These are phyloP conservation scores for Sporothrix brunneoviolacea DNA, from an alignment of 2,329 filamentous ascomycete species.

Conservation along the genomic window DNA sequence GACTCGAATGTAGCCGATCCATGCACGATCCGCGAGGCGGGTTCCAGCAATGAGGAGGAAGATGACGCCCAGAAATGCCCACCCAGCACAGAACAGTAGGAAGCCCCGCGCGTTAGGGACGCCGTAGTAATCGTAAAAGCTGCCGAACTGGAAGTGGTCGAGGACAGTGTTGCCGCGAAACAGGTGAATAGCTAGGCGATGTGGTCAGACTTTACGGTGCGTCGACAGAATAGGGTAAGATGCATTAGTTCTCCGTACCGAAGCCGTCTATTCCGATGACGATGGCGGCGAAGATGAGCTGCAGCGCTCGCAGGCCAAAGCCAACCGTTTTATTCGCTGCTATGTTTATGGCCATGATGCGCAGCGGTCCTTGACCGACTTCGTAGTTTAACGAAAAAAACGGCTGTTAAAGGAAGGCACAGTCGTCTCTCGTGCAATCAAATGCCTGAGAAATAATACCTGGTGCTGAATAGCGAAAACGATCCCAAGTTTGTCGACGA, in stretches of 20 bases:
- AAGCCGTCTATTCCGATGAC: not conserved
- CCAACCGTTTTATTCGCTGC: not conserved
- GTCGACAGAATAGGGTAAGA: not conserved
- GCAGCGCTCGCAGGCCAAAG: not conserved
- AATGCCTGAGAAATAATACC: too few relatives aligned
- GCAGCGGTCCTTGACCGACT: too few relatives aligned
- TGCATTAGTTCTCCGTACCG: not conserved
- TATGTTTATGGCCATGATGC: not conserved
- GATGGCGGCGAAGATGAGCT: not conserved
- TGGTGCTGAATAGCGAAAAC: too few relatives aligned
- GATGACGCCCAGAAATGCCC: not conserved
- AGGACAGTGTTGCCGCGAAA: not conserved
- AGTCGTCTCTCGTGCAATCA: too few relatives aligned
- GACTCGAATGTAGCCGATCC: not conserved
- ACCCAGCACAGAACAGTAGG: constrained; percentile 5
- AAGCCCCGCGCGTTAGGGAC: constrained; percentile 7
- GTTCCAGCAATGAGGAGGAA: not conserved
- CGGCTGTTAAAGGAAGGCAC: too few relatives aligned
- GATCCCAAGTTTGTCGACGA: too few relatives aligned
- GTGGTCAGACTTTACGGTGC: not conserved
- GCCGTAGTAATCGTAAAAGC: not conserved
- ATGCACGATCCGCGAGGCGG: not conserved
- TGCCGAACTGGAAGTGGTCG: not conserved
- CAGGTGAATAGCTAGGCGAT: constrained; percentile 13
- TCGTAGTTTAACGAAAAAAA: too few relatives aligned